Percentiles rank a stretch among this genome's conserved stretches.
Conservation (phyloP, 306 rosid species). For the Citrullus mucosospermus region DNA sequence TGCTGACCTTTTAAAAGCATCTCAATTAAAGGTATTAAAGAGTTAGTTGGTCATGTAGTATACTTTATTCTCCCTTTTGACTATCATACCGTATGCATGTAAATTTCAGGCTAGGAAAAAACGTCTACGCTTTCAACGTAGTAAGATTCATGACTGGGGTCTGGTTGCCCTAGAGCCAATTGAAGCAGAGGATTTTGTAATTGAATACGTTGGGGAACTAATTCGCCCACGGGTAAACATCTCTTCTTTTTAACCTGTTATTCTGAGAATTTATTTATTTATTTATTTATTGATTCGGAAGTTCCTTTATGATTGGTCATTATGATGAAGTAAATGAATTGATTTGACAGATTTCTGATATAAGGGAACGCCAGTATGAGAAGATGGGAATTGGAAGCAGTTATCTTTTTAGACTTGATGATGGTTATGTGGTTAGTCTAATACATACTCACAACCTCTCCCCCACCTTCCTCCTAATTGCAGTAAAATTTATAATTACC, state of each 20-base stretch:
- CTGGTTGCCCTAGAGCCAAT: constrained; percentile 88
- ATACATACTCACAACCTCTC: not conserved
- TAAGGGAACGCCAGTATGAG: constrained; percentile 82
- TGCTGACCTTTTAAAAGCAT: constrained; percentile 89
- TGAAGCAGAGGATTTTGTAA: constrained; percentile 94
- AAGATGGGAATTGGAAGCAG: constrained; percentile 98
- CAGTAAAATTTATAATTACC: not conserved
- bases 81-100: constrained; percentile 7
- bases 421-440: constrained; percentile 91
- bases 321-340: not conserved
- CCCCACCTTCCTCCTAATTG: not conserved
- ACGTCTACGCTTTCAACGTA: constrained; percentile 65
- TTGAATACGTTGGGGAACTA: constrained; percentile 89
- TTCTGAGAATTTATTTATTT: not conserved
- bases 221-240: constrained; percentile 80
- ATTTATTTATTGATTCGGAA: not conserved
- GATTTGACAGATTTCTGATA: constrained; percentile 77
- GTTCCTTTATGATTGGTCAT: not conserved
- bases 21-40: constrained; percentile 74
- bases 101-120: constrained; percentile 77
- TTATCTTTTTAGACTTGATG: constrained; percentile 92
- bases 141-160: constrained; percentile 99
- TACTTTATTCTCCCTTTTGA: constrained; percentile 9
- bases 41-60: constrained; percentile 7
- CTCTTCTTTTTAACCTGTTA: not conserved